Evolutionary conservation across 305 asterid species (phyloP), one percentile per base, ranked within the genome.

Genomic region (Fraxinus dipetala): DNA sequence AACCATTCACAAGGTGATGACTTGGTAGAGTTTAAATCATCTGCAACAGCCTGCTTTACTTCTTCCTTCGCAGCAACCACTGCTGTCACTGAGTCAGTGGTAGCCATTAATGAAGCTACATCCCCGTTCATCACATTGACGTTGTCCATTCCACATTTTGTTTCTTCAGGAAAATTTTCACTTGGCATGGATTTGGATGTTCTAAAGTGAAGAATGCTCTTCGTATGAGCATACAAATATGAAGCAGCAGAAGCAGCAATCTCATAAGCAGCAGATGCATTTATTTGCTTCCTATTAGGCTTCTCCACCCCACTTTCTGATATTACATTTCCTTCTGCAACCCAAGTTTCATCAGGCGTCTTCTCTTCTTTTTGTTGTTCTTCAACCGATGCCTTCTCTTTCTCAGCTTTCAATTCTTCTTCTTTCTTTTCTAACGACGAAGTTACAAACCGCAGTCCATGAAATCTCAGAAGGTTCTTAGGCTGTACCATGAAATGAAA

Each of bases 361-460:
- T 75, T 83, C 72, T 30, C 89, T 78, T 80, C 84, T 11, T 73
- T 38, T 38, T 79, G 84, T 45, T 77, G 85, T 28, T 86, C 90
- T 83, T 89, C 92, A 8, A 84, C 74, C 38, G 86, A 36, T 72
- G 38, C 75, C 82, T 84, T 87, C 79, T 89, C 95, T 75, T 85
- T 89, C 87, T 90, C 94, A 22, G 83, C 87, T 74, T 87, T 90
- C 81, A 81, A 22, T 1, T 86, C 91, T 61, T 86, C 93, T 16
- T 96, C 93, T 81, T 89, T 96, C 90, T 92, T 96, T 89, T 94
- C 98, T 43, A 92, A n/a, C 0, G 99, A 96, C 0, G 99, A 96
- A 56, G 96, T 94, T 76, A 96, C 92, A n/a, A 89, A 88, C 1
- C 88, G 85, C 54, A 94, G 77, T 48, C 94, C 86, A 7, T 87